Evolutionary conservation across 176 grass and related monocot genomes (phyloP), one percentile per base, ranked within the genome.

Genomic region (Pharus latifolius): DNA sequence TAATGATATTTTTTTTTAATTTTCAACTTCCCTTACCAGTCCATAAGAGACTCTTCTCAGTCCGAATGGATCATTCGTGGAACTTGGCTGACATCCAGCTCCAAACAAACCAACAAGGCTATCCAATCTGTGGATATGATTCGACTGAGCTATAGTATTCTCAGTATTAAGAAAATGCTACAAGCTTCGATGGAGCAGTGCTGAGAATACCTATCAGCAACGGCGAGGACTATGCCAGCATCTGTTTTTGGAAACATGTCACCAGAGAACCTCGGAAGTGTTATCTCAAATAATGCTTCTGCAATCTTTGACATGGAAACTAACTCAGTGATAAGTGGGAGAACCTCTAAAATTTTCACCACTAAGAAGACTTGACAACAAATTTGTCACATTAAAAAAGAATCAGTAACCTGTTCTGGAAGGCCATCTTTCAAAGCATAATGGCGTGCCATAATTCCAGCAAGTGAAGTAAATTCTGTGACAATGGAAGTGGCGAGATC

Each of bases 101-200:
- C 94, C 89, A 81, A 97, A 92, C 78, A 97, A 91, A 65, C 94
- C 93, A 84, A 92, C 89, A 52, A 97, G 71, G 70, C 89, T 97
- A 84, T 97, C 94, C 77, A 97, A 80, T 80, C 94, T 97, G 69
- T 70, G 28, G 40, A 27, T n/a, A n/a, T n/a, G n/a, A n/a, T n/a
- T n/a, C n/a, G n/a, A n/a, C n/a, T n/a, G n/a, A n/a, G n/a, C n/a
- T n/a, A n/a, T n/a, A n/a, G n/a, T n/a, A n/a, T 35, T 74, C 43
- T 49, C 4, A 5, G 17, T 17, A 3, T 34, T 12, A 14, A 61
- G 28, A 60, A 47, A 60, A 47, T 58, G 12, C 34, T 23, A 31
- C 20, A 61, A 53, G 53, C 33, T 28, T 29, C 45, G 62, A 67
- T 24, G 13, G 16, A 19, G n/a, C 20, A 58, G 14, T 53, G 25